Conservation (phyloP, 1,139 yeast genomes). For the Chernovozyma sophiae-reginae region DNA sequence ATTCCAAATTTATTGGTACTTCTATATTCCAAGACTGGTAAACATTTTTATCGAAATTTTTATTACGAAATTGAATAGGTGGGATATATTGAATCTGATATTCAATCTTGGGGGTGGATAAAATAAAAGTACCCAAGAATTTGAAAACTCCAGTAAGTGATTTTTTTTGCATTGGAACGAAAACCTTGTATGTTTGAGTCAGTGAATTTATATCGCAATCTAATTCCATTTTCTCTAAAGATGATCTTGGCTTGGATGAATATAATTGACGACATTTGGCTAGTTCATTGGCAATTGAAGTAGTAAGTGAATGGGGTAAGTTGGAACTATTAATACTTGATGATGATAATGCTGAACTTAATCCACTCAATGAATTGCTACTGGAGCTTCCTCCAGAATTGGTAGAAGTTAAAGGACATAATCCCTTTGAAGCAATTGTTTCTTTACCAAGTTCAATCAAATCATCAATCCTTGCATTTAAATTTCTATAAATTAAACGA, state of each 20-base stretch:
- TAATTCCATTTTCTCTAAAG: constrained; percentile 1
- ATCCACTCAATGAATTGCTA: background rate
- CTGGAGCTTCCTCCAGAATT: background rate
- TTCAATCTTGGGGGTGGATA: constrained; percentile 25
- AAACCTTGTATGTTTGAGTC: constrained; percentile 9
- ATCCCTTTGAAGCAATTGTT: constrained; percentile 11
- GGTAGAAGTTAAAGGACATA: background rate
- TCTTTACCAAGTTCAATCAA: constrained; percentile 21
- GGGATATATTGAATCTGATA: constrained; percentile 17
- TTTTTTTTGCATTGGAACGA: constrained; percentile 13
- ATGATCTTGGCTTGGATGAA: constrained; percentile 6
- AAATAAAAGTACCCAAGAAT: constrained; percentile 16
- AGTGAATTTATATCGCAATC: background rate
- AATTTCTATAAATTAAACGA: constrained; percentile 18
- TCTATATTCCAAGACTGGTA: constrained; percentile 4
- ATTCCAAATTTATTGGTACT: constrained; percentile 7
- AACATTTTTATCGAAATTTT: background rate
- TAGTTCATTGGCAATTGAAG: constrained; percentile 14
- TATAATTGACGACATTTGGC: constrained; percentile 20
- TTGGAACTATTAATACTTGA: background rate
- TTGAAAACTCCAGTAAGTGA: constrained; percentile 12
- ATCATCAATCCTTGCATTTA: constrained; percentile 26
- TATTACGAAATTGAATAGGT: constrained; percentile 7
- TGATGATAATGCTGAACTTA: background rate
- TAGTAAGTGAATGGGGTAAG: constrained; percentile 10